Base-by-base conservation (phyloP, 2,329 filamentous ascomycete genomes). In the Alternaria arbusti region DNA sequence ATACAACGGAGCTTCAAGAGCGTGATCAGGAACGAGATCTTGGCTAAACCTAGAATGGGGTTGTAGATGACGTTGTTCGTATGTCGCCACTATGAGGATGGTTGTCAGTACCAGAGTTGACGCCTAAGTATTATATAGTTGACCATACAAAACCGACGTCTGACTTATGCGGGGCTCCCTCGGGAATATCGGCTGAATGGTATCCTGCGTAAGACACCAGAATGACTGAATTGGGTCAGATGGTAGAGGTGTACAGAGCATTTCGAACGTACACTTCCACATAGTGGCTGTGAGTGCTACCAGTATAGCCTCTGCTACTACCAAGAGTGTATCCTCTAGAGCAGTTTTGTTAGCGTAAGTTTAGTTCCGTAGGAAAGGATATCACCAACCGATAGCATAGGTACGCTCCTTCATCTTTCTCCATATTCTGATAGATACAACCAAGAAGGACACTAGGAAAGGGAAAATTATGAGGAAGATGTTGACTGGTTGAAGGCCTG, bases 21-120 rank as follows among this genome's bases (percentile, higher is more conserved):
- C 13, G 64, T 61, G 13, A 61, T 55, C 25, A 66, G 13, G 26
- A 66, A 66, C 17, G 64, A 66, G 12, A 66, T 63, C 32, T 66
- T 66, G 28, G 56, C 55, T 4, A 66, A 25, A 13, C 54, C 60
- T 15, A 66, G 61, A 10, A 63, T 59, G 5, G 54, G 57, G n/a
- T 64, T 63, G 49, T 66, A 58, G 30, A 58, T 54, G 1, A 43
- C 26, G 13, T 56, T 56, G 25, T 61, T 66, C 25, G 56, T 44
- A 20, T 52, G 56, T 3, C 64, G 57, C 64, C 61, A 66, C 64
- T 66, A 28, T 28, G 11, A 28, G 17, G 15, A 32, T 32, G 7
- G 12, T 13, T 5, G 6, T 59, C 40, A 54, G 58, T 36, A n/a
- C 25, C 28, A 47, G n/a, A 4, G 13, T 22, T 15, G 17, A 15